Conservation (phyloP, 768 basidiomycete species). For the Scleroderma bovista region DNA sequence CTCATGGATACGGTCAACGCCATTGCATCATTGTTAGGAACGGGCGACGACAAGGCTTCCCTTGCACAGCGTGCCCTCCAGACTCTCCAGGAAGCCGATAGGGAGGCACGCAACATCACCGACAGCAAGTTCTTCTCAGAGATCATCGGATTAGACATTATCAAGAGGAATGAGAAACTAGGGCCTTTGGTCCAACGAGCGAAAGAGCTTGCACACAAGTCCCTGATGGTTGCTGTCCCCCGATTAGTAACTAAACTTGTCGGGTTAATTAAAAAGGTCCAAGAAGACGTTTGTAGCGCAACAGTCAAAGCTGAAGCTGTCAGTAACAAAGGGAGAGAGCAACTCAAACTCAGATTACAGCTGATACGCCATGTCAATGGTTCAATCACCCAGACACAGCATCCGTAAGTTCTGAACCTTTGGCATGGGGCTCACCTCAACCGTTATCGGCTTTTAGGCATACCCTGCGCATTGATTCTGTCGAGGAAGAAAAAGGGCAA, state of each 20-base stretch:
- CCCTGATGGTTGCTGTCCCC: background rate
- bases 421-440: background rate
- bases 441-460: background rate
- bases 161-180: slow-evolving; percentile 3
- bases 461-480: slow-evolving; percentile 2
- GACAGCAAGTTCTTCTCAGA: slow-evolving; percentile 14
- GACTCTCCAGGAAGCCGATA: slow-evolving; percentile 3
- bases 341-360: slow-evolving; percentile 4
- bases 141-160: slow-evolving; percentile 1
- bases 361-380: slow-evolving; percentile 18
- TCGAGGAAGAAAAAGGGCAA: background rate
- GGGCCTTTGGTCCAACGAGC: background rate
- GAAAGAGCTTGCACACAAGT: background rate
- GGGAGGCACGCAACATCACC: background rate
- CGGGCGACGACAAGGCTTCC: background rate
- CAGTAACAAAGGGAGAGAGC: slow-evolving; percentile 6
- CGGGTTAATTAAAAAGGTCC: slow-evolving; percentile 5
- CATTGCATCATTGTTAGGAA: no score
- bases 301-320: background rate
- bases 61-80: no score
- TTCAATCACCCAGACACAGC: background rate
- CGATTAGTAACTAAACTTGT: slow-evolving; percentile 8
- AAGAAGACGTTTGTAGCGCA: background rate
- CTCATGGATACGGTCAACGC: no score
- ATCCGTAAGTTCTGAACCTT: slow-evolving; percentile 5